A percentile compares a stretch with the other conserved stretches of the same genome.
Evolutionary conservation across 768 basidiomycete genomes (phyloP).

Genomic region (Rhodocollybia butyracea): DNA sequence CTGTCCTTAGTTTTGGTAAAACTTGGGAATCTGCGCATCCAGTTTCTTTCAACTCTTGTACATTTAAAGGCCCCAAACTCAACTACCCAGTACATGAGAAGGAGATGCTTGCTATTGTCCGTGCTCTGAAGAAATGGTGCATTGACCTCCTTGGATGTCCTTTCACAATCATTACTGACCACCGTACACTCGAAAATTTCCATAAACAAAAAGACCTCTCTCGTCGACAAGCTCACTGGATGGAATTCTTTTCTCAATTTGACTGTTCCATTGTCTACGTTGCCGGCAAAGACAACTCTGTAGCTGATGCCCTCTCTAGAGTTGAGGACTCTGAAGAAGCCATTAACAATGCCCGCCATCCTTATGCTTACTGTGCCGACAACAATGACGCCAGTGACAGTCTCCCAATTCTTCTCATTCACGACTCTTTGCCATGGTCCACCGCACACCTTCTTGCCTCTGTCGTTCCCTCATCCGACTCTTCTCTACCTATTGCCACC

Average conservation of each 20-base stretch:
- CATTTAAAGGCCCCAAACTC: conserved; percentile 16
- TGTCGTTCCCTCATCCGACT: not conserved
- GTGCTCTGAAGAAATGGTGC: conserved; percentile 18
- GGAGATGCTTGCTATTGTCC: conserved; percentile 28
- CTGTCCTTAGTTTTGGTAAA: conserved; percentile 19
- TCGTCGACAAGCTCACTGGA: conserved; percentile 23
- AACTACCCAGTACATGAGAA: conserved; percentile 29
- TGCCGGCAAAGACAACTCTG: conserved; percentile 22
- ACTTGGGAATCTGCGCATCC: conserved; percentile 25
- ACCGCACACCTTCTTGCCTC: not conserved
- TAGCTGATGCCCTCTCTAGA: conserved; percentile 27
- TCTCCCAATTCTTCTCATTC: no score
- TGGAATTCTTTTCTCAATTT: conserved; percentile 24
- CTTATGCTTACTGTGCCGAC: no score
- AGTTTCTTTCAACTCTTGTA: conserved; percentile 23
- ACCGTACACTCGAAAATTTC: conserved; percentile 28
- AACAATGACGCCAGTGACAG: no score
- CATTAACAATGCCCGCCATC: not conserved
- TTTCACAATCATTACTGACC: conserved; percentile 29
- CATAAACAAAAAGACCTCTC: conserved; percentile 22
- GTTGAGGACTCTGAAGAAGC: not conserved
- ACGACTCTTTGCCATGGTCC: not conserved
- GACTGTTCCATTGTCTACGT: conserved; percentile 27
- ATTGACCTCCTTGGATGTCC: conserved; percentile 11
- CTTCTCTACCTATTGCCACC: not conserved